These are phyloP conservation scores for Magnolia officinalis DNA, from an alignment of 164 flowering plant species.

Conservation along the genomic window DNA sequence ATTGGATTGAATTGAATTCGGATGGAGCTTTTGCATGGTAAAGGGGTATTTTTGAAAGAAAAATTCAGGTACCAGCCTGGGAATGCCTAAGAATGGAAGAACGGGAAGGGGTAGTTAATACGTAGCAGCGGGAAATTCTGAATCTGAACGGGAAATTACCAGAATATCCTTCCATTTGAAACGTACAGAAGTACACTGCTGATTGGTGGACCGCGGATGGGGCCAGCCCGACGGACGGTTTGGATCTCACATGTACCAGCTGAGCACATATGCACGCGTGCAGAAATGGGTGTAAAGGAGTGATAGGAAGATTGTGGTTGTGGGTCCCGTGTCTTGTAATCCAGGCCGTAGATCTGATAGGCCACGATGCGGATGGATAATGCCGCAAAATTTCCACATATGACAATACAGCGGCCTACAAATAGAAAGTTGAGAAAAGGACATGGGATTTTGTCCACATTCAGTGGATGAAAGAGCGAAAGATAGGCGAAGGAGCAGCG, in stretches of 20 bases:
- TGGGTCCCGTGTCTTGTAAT: neutral
- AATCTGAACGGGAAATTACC: neutral
- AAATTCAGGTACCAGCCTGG: neutral
- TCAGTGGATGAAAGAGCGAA: neutral
- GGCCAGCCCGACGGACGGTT: neutral
- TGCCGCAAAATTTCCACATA: neutral
- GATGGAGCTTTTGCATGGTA: neutral
- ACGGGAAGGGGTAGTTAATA: neutral
- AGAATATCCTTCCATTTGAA: neutral
- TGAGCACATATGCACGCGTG: neutral
- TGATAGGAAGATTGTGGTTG: too few species aligned
- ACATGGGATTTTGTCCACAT: neutral
- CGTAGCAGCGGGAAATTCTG: neutral
- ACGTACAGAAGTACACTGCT: neutral
- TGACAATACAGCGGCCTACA: too few species aligned
- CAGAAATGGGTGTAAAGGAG: too few species aligned
- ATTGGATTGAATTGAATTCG: neutral
- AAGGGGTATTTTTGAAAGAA: neutral
- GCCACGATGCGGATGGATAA: neutral
- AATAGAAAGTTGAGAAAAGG: neutral
- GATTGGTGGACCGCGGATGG: neutral
- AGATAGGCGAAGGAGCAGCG: neutral
- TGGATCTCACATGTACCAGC: neutral
- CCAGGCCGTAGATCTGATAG: neutral
- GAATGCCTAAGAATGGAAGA: neutral